Base-by-base conservation (phyloP, 306 rosid species). In the Trifolium pratense region DNA sequence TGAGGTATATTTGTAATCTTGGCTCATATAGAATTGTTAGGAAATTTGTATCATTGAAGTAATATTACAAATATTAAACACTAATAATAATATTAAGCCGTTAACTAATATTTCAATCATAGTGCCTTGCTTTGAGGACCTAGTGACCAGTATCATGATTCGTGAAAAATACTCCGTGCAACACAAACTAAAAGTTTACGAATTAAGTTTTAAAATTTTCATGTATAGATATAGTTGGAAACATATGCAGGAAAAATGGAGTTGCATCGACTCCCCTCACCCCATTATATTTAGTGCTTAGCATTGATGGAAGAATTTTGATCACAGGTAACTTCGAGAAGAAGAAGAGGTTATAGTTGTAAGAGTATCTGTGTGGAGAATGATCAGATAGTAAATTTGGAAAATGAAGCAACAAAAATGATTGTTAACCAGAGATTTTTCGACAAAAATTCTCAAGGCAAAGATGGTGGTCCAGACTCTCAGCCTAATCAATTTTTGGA, bases 401-500 rank as follows among this genome's bases (percentile, higher is more conserved):
- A 78, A 78, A 84, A 78, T 43, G 84, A 80, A 71, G 85, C 73
- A 20, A 79, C 77, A 51, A 88, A 85, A 74, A 86, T 76, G 80
- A 81, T 81, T 31, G 79, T 68, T 31, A 79, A 75, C 80, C 89
- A 79, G 52, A 86, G 83, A 29, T 66, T 87, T 25, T 74, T 77
- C 62, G 73, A 81, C 21, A 84, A 70, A 75, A 73, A 80, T 40
- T 81, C 18, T 78, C 56, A 68, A 29, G 68, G 79, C 59, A 74
- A 80, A 66, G 81, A 81, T 32, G 84, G 86, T 78, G 81, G n/a
- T n/a, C n/a, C 72, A 36, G 77, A 55, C 74, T 80, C 62, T 51
- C 77, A 89, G 81, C 84, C 93, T 29, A 73, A 85, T 61, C 90
- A 93, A 49, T 63, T 93, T 29, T 71, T 85, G 58, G 90, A 89